phyloP scores from a whole-genome alignment of 129 eudicot genomes.

The Calendula officinalis region DNA sequence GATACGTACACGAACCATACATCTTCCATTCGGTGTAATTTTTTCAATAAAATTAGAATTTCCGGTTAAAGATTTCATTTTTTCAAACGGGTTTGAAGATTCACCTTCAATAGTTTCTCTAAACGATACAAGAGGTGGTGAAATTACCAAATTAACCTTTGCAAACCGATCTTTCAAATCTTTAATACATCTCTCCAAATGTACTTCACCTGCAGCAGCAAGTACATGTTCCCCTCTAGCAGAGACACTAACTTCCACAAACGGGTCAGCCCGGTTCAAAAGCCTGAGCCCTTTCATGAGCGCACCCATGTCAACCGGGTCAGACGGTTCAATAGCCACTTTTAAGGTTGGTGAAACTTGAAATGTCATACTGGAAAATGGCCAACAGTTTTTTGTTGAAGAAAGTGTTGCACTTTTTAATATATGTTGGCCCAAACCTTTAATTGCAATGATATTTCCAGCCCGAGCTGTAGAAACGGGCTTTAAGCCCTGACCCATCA shows the following conservation, averaged over 20 bases:
- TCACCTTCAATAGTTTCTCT: conserved; percentile 89
- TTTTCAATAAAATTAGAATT: conserved; percentile 60
- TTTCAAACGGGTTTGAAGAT: conserved; percentile 54
- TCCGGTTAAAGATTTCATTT: conserved; percentile 48
- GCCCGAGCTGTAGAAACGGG: conserved; percentile 78
- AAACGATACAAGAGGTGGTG: conserved; percentile 93
- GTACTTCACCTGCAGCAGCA: conserved; percentile 99
- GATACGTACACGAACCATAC: conserved; percentile 72
- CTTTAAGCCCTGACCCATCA: conserved; percentile 95
- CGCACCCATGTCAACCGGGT: conserved; percentile 85
- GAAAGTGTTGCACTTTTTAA: conserved; percentile 94
- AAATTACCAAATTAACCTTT: conserved; percentile 81
- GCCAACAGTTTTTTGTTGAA: conserved; percentile 85
- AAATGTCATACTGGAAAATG: conserved; percentile 92
- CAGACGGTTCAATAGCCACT: conserved; percentile 95
- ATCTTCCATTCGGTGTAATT: conserved; percentile 87
- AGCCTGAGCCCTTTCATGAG: conserved; percentile 86
- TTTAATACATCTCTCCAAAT: conserved; percentile 87
- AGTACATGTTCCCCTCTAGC: conserved; percentile 96
- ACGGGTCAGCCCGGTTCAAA: conserved; percentile 92
- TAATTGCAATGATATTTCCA: conserved; percentile 84
- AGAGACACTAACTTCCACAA: conserved; percentile 94
- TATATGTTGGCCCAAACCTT: conserved; percentile 95
- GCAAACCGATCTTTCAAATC: conserved; percentile 94
- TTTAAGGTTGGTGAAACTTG: conserved; percentile 92